Evolutionary conservation across 2,329 filamentous ascomycete species (phyloP), one percentile per base, ranked within the genome.

Genomic region (Calonectria pseudoturangicola): DNA sequence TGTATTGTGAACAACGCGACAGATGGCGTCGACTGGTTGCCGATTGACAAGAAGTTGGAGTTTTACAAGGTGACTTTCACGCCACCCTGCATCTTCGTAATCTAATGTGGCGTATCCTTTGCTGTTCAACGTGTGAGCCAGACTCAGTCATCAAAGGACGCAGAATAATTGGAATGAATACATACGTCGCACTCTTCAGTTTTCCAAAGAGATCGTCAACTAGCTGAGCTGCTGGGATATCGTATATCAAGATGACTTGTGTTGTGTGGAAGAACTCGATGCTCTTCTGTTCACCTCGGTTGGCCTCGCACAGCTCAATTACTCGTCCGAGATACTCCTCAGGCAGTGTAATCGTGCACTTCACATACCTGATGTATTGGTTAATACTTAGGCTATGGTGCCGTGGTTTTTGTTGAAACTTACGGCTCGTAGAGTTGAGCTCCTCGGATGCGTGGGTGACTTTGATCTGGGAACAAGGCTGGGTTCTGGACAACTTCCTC

Each of bases 191-290:
- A 45, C 95, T 95, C 84, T 99, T 99, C 66, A 99, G 88, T 84
- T 98, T 98, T 66, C 97, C 97, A 83, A 99, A 99, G 81, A 99
- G 93, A 84, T 99, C 97, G 79, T 98, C 97, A 0, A 99, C 97
- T 4, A 99, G 88, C 67, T 98, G 95, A 2, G 95, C 92, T 0
- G 98, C 89, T 0, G 97, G 97, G 1, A 99, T 86, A 66, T 96
- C 92, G 82, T 99, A 99, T 80, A 96, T 96, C 41, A 99, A 87
- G 74, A 99, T 98, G 71, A 98, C 96, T 84, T 99, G 97, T 0
- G 93, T 95, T 2, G 94, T 88, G 15, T 95, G 95, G 85, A 98
- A 98, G 86, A 98, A 98, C 75, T 95, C 95, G 43, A 99, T 87
- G 76, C 94, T 94, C 79, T 94, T 92, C 83, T 99, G 97, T 79